Evolutionary conservation across 805 yeast genomes (phyloP), one percentile per base, ranked within the genome.

Genomic region (Suhomyces prunicola): DNA sequence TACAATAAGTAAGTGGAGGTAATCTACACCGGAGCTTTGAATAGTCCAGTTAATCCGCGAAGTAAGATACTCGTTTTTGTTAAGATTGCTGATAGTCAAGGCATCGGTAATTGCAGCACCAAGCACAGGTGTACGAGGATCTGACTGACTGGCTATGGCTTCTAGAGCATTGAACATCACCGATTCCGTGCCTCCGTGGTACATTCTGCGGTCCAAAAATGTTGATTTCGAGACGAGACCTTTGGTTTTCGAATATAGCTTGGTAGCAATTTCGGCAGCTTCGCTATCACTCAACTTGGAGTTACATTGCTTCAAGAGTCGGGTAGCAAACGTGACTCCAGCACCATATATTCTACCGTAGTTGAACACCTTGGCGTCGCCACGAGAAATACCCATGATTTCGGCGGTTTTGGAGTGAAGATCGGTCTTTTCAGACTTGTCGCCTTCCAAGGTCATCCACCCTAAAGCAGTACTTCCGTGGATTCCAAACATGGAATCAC

Each of bases 371-470:
- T 94, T 94, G 5, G 99, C 99, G 57, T 94, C 96, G 61, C 87
- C 85, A 68, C 99, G 79, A 24, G 88, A 83, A 49, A 96, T 92
- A 0, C 96, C 96, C 65, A 94, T 71, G 59, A 96, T 91, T 9
- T 79, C 78, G 0, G 99, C 97, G 0, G 98, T 94, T 59, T 88
- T 91, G 0, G 97, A 90, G 66, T 94, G 99, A 55, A 96, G 72
- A 71, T 94, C 99, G 0, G 99, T 96, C 4, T 94, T 96, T 51
- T 88, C 93, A 52, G 74, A 77, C 70, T 94, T 94, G 4, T 93
- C 85, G 17, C 99, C 99, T 73, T 94, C 99, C 52, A 94, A 77
- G 1, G 97, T 92, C 99, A 94, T 96, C 99, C 99, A 96, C 0
- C 98, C 97, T 51, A 96, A 80, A 0, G 98, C 96, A 0, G 98